phyloP scores from a whole-genome alignment of 371 early-diverging fungal species.

The Amoeboaphelidium protococcarum region DNA sequence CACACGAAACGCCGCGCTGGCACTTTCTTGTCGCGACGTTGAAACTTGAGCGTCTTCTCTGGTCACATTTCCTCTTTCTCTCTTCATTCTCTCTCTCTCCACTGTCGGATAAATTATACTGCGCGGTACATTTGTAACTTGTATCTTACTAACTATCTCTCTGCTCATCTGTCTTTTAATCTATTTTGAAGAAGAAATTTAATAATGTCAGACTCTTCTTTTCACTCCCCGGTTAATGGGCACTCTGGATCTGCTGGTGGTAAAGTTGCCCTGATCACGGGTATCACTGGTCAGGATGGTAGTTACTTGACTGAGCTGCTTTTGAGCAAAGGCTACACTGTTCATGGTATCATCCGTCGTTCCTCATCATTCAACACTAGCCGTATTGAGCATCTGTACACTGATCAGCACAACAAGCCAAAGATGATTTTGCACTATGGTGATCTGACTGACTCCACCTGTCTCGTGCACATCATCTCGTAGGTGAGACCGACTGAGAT shows the following conservation, averaged over 20 bases:
- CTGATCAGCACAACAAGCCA: conserved; percentile 33
- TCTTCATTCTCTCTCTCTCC: too few relatives aligned
- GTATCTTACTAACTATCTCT: too few relatives aligned
- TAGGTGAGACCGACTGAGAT: conserved; percentile 8
- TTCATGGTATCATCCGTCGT: conserved; percentile 56
- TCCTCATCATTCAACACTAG: conserved; percentile 63
- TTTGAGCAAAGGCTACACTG: conserved; percentile 23
- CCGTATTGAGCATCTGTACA: conserved; percentile 50
- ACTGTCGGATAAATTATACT: too few relatives aligned
- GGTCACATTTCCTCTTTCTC: too few relatives aligned
- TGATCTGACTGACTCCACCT: conserved; percentile 56
- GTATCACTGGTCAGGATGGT: conserved; percentile 63
- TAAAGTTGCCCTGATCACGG: conserved; percentile 34
- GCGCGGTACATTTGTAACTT: too few relatives aligned
- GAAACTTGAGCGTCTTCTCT: too few relatives aligned
- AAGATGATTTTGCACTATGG: conserved; percentile 57
- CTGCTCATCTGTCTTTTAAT: too few relatives aligned
- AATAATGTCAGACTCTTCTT: neutral
- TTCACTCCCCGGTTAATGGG: neutral
- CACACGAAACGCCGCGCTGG: too few relatives aligned
- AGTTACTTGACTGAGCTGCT: conserved; percentile 47
- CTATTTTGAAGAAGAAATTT: neutral
- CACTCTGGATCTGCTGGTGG: conserved; percentile 6
- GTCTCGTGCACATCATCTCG: conserved; percentile 42
- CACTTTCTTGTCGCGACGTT: too few relatives aligned